phyloP scores from a whole-genome alignment of 768 basidiomycete genomes.

The Auricularia sp. region DNA sequence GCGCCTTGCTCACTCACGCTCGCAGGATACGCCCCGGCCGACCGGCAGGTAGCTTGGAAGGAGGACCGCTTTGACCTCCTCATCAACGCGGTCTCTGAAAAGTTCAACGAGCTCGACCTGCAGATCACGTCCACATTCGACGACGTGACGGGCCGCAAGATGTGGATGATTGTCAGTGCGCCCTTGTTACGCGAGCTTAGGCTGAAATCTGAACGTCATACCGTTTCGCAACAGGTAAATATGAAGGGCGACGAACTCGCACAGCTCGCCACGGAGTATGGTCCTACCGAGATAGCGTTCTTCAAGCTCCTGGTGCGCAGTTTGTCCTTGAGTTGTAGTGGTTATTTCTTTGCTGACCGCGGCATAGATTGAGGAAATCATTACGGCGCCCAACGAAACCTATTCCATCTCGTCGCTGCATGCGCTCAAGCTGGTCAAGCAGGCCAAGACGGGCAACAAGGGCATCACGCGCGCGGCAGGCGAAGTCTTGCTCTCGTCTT shows the following conservation, averaged over 20 bases:
- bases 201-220: background rate
- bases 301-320: conserved; percentile 69
- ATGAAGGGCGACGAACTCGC: conserved; percentile 70
- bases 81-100: conserved; percentile 45
- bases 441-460: conserved; percentile 20
- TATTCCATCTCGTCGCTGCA: conserved; percentile 71
- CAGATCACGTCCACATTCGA: conserved; percentile 57
- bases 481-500: conserved; percentile 60
- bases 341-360: background rate
- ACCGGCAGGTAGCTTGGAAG: background rate
- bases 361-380: conserved; percentile 72
- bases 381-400: conserved; percentile 63
- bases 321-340: background rate
- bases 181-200: background rate
- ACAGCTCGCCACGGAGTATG: conserved; percentile 77
- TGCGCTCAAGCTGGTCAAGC: conserved; percentile 62
- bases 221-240: conserved; percentile 47
- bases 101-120: conserved; percentile 60
- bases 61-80: conserved; percentile 50
- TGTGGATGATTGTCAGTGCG: conserved; percentile 27
- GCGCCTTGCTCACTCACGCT: background rate
- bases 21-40: background rate
- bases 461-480: conserved; percentile 64
- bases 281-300: conserved; percentile 65
- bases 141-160: conserved; percentile 50